Base-by-base conservation (phyloP, 345 rosid genomes). In the Nasturtium officinale region DNA sequence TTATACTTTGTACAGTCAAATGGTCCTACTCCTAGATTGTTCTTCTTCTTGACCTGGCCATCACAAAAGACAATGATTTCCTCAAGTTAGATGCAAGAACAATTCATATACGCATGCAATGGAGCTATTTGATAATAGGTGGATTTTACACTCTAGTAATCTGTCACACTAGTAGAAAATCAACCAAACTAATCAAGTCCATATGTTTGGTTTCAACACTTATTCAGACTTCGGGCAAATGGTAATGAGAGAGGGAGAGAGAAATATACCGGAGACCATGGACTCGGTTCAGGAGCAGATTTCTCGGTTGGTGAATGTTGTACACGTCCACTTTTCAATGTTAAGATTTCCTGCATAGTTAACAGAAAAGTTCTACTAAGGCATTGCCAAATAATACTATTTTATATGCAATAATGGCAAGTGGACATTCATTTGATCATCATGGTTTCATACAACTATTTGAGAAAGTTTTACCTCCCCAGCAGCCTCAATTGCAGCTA, bases 401-500 rank as follows among this genome's bases (percentile, higher is more conserved):
- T 29, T 26, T 30, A 67, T 37, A 40, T 6, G 15, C 54, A 50
- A 59, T 48, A 47, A 74, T 15, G 45, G 45, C 23, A 67, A 59
- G 9, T 52, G 74, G 40, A 30, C 50, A 10, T 42, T 40, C 62
- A 42, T 12, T 23, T 61, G 4, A 32, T 61, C 52, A 54, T 46
- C 58, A 62, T 45, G 52, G 52, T 55, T 54, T 55, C 15, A 61
- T 7, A 33, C 56, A 75, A 7, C 20, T 38, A 47, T 30, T 56
- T 17, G 32, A 61, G 46, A 38, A 29, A 18, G 15, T 6, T 26
- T 46, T 87, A 95, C 97, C 99, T 91, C 97, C 75, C 99, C 99
- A 61, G 96, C 96, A 67, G 92, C 93, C 85, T 90, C 97, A 65
- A 90, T 59, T 61, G 93, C 96, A 56, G 97, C 90, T 77, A 95